A percentile compares a stretch with the other conserved stretches of the same genome.
Evolutionary conservation across 1,284 basidiomycete genomes (phyloP).

Genomic region (Paramarasmius palmivorus): DNA sequence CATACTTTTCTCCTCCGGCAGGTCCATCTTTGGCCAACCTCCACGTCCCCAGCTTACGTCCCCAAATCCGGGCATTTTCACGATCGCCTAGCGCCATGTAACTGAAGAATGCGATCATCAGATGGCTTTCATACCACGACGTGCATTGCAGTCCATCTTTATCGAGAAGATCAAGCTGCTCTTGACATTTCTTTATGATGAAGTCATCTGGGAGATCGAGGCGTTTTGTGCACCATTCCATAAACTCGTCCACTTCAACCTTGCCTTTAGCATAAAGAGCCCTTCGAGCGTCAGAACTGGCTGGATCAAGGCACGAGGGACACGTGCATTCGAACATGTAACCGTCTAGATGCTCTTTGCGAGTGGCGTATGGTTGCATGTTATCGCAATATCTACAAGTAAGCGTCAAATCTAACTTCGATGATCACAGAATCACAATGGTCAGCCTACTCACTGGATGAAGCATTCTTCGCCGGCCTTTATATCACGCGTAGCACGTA

Average conservation of each 20-base stretch:
- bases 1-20: background rate
- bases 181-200: constrained; percentile 5
- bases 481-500: constrained; percentile 30
- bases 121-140: constrained; percentile 3
- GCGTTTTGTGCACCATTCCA: constrained; percentile 6
- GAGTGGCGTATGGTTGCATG: constrained; percentile 3
- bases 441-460: constrained; percentile 20
- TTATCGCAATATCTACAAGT: constrained; percentile 1
- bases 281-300: constrained; percentile 7
- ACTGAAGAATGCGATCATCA: background rate
- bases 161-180: constrained; percentile 8
- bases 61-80: constrained; percentile 7
- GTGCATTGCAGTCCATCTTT: constrained; percentile 7
- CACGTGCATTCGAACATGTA: constrained; percentile 12
- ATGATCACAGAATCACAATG: background rate
- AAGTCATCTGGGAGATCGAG: background rate
- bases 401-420: background rate
- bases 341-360: background rate
- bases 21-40: background rate
- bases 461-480: constrained; percentile 33
- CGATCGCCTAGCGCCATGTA: constrained; percentile 8
- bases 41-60: constrained; percentile 7
- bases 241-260: background rate
- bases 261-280: background rate
- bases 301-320: constrained; percentile 8